Base-by-base conservation (phyloP, 106 monocot genomes). In the Allium sativum region DNA sequence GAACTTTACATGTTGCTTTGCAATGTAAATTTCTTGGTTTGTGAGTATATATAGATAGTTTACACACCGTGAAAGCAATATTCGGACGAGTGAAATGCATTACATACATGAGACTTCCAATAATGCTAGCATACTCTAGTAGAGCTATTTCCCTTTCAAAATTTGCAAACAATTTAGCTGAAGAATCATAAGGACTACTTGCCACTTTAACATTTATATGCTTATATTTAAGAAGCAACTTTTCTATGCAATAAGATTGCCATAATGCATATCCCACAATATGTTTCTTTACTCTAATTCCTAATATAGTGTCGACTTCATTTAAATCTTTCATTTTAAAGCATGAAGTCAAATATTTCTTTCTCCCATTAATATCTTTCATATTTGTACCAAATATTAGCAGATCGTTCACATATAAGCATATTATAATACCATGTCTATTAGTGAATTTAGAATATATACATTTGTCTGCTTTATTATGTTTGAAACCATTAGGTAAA, bases 321-420 rank as follows among this genome's bases (percentile, higher is more conserved):
- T 40, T 45, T 31, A 56, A 68, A 48, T 68, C 43, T 47, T 68
- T 68, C 68, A 68, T 68, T 58, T 58, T 68, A n/a, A 68, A 68
- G 2, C 8, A 18, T 18, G 45, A 68, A 15, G 45, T 19, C 10
- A 65, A 10, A 47, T 58, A 45, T 15, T 31, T 58, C 21, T 68
- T 68, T 15, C 57, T 68, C 10, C 58, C 46, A 57, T 12, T 46
- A 7, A 68, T 55, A 42, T 7, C 55, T 10, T 18, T 10, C 18
- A 53, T 66, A 55, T 66, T 42, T n/a, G 41, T 66, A n/a, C 53
- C 57, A 58, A 46, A 45, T 10, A 40, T 65, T 53, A 50, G 15
- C 10, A 65, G 13, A 22, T 53, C 52, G 18, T 65, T 18, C 19
- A 65, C 40, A 53, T 53, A 65, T 53, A 65, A 42, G 11, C 53